Base-by-base conservation (phyloP, 805 yeast species). In the Tetrapisispora taiwanensis region DNA sequence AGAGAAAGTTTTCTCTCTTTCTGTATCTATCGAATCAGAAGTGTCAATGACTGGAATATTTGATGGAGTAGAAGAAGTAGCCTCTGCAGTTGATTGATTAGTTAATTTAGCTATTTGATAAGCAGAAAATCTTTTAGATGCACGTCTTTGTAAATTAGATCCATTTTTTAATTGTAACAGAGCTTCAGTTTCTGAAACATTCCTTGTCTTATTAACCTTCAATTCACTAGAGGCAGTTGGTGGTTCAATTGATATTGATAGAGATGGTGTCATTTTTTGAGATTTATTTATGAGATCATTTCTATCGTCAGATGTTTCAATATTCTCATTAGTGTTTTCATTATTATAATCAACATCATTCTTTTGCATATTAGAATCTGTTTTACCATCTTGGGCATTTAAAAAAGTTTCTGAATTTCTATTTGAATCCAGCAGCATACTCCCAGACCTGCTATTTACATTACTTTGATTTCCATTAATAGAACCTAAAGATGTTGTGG, bases 51-150 rank as follows among this genome's bases (percentile, higher is more conserved):
- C 22, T 8, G 24, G 17, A 14, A 20, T 24, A 30, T 38, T 30
- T 19, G 38, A 3, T n/a, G 34, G 28, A 5, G 36, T 18, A 4
- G 34, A 8, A 10, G 36, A 39, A 7, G 48, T 50, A 9, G 61
- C 56, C 13, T 56, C 62, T 13, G 56, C 46, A 7, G 58, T 49
- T 10, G 73, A 58, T 47, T 66, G 66, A 48, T 73, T 77, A 0
- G 85, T 69, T 10, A 84, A 70, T 54, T 83, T 84, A 1, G 94
- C 86, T 63, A 81, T 81, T 56, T 90, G 97, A 48, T 89, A 90
- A 0, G 97, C 96, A 5, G 96, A 87, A 58, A 83, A 90, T 44
- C 98, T 70, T 53, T 90, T 82, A 0, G 97, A 89, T 0, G 97
- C 99, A 48, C 96, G 75, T 52, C 99, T 74, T 67, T 83, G 94